These are phyloP conservation scores for Aspergillus vadensis DNA, from an alignment of 2,329 filamentous ascomycete genomes.

Conservation along the genomic window DNA sequence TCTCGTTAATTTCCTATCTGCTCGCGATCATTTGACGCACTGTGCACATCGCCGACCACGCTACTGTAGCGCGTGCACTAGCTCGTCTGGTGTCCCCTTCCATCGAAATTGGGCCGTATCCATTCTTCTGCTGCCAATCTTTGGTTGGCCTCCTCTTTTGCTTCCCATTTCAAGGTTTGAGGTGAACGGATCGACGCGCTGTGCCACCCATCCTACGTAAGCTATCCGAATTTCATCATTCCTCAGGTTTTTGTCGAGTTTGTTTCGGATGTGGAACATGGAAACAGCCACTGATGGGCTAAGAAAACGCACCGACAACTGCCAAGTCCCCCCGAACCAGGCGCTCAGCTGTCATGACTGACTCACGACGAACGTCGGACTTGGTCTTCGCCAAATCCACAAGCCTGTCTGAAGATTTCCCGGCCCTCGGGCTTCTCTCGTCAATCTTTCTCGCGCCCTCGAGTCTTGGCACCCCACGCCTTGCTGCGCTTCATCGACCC, in stretches of 20 bases:
- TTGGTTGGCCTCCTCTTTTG: background rate
- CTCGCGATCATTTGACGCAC: conserved; percentile 15
- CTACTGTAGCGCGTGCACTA: conserved; percentile 14
- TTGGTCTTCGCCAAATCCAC: no score
- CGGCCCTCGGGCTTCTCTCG: background rate
- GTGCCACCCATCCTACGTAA: background rate
- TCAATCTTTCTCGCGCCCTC: background rate
- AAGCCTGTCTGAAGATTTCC: background rate
- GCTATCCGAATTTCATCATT: conserved; percentile 1
- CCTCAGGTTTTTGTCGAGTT: background rate
- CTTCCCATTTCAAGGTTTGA: background rate
- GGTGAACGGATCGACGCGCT: background rate
- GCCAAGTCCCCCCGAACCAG: background rate
- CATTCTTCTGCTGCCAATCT: background rate
- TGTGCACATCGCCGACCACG: conserved; percentile 14
- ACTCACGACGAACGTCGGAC: background rate
- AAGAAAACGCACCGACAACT: background rate
- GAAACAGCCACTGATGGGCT: no score
- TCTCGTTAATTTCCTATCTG: conserved; percentile 12
- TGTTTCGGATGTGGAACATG: background rate
- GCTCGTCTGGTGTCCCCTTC: background rate
- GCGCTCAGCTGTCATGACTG: background rate
- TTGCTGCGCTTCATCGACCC: background rate
- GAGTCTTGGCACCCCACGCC: background rate
- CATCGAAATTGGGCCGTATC: background rate